phyloP scores from a whole-genome alignment of 306 rosid species.

The Quercus cerris region DNA sequence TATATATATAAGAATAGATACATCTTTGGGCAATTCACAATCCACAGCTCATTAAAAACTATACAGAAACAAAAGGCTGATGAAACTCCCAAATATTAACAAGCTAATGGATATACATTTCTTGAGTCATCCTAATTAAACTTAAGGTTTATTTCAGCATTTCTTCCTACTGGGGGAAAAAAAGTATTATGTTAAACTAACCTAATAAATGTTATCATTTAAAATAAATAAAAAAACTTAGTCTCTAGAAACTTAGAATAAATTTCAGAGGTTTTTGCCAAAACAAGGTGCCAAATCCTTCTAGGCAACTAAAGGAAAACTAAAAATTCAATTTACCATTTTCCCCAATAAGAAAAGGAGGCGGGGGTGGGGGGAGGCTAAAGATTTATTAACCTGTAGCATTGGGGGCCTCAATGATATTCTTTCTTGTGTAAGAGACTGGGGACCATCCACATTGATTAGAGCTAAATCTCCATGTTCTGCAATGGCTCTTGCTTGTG shows the following conservation, averaged over 20 bases:
- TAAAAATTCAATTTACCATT: not conserved
- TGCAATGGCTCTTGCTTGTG: slow-evolving; percentile 65
- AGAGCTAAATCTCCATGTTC: slow-evolving; percentile 94
- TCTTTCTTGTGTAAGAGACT: slow-evolving; percentile 67
- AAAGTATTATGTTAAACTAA: not conserved
- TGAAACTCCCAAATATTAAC: not conserved
- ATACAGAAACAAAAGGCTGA: not conserved
- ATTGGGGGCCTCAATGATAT: slow-evolving; percentile 85
- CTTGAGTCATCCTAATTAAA: not conserved
- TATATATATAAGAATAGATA: not conserved
- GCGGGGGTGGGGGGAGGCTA: slow-evolving; percentile 5
- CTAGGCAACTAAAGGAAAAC: slow-evolving; percentile 10
- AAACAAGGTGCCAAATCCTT: slow-evolving; percentile 9
- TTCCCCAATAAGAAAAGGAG: not conserved
- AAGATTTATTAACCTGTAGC: slow-evolving; percentile 70
- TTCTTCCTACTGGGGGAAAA: not conserved
- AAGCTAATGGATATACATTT: not conserved
- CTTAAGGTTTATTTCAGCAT: not conserved
- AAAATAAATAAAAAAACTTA: not conserved
- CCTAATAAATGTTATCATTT: not conserved
- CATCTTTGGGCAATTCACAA: not conserved
- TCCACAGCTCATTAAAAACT: not conserved
- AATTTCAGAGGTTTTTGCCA: slow-evolving; percentile 11
- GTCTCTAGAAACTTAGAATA: not conserved
- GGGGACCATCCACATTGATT: slow-evolving; percentile 79